These are phyloP conservation scores for Boletales sp. DNA, from an alignment of 768 basidiomycete species.

Conservation along the genomic window DNA sequence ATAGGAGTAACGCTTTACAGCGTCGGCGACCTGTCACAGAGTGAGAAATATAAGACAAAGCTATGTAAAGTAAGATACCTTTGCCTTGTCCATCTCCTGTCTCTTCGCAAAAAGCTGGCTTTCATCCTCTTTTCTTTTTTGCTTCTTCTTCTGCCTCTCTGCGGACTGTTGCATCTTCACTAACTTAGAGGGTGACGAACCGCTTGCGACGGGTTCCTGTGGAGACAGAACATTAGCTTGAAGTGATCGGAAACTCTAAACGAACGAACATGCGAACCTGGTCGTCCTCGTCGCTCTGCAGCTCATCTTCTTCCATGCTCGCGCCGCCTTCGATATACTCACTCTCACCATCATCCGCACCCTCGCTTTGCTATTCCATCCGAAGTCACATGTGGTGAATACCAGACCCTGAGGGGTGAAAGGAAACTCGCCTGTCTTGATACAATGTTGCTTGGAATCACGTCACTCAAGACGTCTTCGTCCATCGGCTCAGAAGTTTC, in stretches of 20 bases:
- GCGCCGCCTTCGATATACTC: conserved; percentile 60
- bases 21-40: conserved; percentile 69
- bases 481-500: conserved; percentile 33
- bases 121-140: conserved; percentile 65
- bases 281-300: conserved; percentile 51
- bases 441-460: conserved; percentile 88
- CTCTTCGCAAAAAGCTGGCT: conserved; percentile 66
- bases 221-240: background rate
- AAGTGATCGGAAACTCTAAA: conserved; percentile 3
- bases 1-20: conserved; percentile 95
- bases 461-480: conserved; percentile 87
- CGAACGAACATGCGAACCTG: conserved; percentile 18
- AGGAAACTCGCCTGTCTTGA: conserved; percentile 67
- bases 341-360: conserved; percentile 65
- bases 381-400: conserved; percentile 6
- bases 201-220: conserved; percentile 19
- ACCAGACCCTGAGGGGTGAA: conserved; percentile 1
- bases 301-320: conserved; percentile 58
- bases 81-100: conserved; percentile 85
- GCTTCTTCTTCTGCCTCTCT: conserved; percentile 43
- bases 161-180: conserved; percentile 37
- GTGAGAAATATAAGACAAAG: conserved; percentile 7
- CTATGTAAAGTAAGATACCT: conserved; percentile 42
- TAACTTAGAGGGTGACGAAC: conserved; percentile 29
- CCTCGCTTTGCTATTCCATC: conserved; percentile 56